Evolutionary conservation across 2,329 filamentous ascomycete species (phyloP), one percentile per base, ranked within the genome.

Genomic region (Rhinocladiella similis): DNA sequence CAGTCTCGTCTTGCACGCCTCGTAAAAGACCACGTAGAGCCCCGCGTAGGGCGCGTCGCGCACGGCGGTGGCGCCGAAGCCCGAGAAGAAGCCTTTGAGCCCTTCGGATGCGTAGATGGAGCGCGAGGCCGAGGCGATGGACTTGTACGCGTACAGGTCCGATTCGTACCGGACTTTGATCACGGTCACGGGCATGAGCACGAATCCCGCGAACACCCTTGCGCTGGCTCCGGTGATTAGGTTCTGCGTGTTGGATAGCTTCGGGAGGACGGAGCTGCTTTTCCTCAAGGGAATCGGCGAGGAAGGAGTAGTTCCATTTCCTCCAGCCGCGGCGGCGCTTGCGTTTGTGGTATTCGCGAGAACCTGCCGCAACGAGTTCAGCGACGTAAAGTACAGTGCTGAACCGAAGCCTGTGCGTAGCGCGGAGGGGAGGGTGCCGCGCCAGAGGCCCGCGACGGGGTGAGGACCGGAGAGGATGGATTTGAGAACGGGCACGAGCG

Each of bases 101-200:
- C 94, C 92, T 64, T 93, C 87, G 0, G 78, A 83, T 6, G 80
- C 79, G 50, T 87, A 75, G 25, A 97, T 97, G 64, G 94, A 90
- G 33, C 77, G 77, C 1, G 83, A 85, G 0, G 94, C 94, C 36
- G 84, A 80, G 39, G 82, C 74, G 20, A 97, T 78, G 1, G 90
- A 93, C 20, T 82, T 81, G 75, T 97, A 97, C 2, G 84, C 77
- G 76, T 97, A 99, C 42, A 93, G 77, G 60, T 83, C 91, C 22
- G 88, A 93, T 73, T 99, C 94, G 69, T 96, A 97, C 43, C 94
- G 89, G 42, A 97, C 94, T 70, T 99, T 99, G 68, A 99, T 87
- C 43, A 99, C 88, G 1, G 94, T 99, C 59, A 97, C 84, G 1
- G 94, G 94, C 90, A 97, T 97, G 75, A 97, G 85, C 45, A 95